These are phyloP conservation scores for Mucor sp. DNA, from an alignment of 371 early-diverging fungal genomes.

Conservation along the genomic window DNA sequence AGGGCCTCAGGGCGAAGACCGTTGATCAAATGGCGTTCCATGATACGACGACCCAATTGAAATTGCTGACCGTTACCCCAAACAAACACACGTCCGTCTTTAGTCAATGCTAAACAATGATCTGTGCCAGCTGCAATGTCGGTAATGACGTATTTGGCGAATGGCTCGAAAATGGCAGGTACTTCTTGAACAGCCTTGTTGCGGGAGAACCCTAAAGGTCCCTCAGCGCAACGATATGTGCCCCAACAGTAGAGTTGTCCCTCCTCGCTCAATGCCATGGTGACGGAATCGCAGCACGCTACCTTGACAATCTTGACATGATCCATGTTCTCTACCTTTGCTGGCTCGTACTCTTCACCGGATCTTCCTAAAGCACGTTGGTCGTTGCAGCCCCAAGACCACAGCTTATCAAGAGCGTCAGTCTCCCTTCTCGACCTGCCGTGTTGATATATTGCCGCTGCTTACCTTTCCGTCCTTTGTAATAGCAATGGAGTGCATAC, in stretches of 20 bases:
- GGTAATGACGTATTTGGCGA: constrained; percentile 55
- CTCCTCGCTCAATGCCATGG: constrained; percentile 84
- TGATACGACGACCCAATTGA: constrained; percentile 88
- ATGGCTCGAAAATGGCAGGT: constrained; percentile 58
- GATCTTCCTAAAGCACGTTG: constrained; percentile 93
- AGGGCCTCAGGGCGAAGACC: constrained; percentile 63
- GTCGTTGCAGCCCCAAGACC: constrained; percentile 99
- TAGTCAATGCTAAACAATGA: constrained; percentile 85
- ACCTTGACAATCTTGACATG: constrained; percentile 74
- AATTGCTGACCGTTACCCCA: constrained; percentile 97
- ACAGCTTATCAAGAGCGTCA: constrained; percentile 43
- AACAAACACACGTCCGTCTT: constrained; percentile 76
- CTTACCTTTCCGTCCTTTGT: constrained; percentile 73
- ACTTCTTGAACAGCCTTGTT: constrained; percentile 65
- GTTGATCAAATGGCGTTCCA: constrained; percentile 66
- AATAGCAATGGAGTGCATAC: constrained; percentile 88
- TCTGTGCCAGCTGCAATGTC: constrained; percentile 90
- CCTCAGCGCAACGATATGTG: constrained; percentile 80
- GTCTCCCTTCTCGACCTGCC: neutral
- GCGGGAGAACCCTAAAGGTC: constrained; percentile 71
- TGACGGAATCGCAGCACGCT: constrained; percentile 92
- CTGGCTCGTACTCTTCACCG: constrained; percentile 80
- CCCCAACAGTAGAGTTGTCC: constrained; percentile 96
- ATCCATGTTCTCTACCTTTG: constrained; percentile 68
- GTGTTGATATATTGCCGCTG: constrained; percentile 8